Conservation (phyloP, 2,329 filamentous ascomycete species). For the Ceratocystis destructans region DNA sequence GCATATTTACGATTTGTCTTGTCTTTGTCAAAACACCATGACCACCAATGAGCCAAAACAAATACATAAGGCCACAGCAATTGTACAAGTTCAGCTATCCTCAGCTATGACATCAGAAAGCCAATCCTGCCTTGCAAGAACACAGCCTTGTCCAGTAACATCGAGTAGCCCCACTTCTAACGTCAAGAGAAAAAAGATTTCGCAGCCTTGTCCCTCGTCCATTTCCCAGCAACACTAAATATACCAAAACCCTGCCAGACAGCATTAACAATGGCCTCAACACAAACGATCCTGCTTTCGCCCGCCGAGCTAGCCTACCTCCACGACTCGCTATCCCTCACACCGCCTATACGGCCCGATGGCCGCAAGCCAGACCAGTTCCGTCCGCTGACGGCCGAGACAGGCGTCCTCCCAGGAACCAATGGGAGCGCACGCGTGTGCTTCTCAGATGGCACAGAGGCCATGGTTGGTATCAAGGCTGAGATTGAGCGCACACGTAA, state of each 20-base stretch:
- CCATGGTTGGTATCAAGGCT: conserved; percentile 87
- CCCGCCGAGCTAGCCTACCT: conserved; percentile 95
- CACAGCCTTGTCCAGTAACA: conserved; percentile 10
- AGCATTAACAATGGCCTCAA: conserved; percentile 39
- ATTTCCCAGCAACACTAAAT: background rate
- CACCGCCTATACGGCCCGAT: conserved; percentile 79
- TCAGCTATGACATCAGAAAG: conserved; percentile 7
- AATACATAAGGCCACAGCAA: background rate
- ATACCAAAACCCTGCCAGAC: background rate
- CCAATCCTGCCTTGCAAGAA: background rate
- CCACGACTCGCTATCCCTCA: conserved; percentile 68
- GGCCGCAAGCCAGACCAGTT: conserved; percentile 73
- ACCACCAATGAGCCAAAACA: background rate
- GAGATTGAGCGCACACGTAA: conserved; percentile 65
- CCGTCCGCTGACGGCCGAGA: conserved; percentile 79
- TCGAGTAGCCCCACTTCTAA: conserved; percentile 11
- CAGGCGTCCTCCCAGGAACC: conserved; percentile 72
- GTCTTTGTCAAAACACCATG: background rate
- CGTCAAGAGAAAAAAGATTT: conserved; percentile 15
- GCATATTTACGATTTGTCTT: background rate
- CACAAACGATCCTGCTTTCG: conserved; percentile 64
- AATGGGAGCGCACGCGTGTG: conserved; percentile 90
- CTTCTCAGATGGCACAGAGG: conserved; percentile 89
- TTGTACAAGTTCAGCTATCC: background rate
- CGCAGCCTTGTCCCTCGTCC: conserved; percentile 9